Evolutionary conservation across 2,329 filamentous ascomycete species (phyloP).

Genomic region (Aspergillus chevalieri): DNA sequence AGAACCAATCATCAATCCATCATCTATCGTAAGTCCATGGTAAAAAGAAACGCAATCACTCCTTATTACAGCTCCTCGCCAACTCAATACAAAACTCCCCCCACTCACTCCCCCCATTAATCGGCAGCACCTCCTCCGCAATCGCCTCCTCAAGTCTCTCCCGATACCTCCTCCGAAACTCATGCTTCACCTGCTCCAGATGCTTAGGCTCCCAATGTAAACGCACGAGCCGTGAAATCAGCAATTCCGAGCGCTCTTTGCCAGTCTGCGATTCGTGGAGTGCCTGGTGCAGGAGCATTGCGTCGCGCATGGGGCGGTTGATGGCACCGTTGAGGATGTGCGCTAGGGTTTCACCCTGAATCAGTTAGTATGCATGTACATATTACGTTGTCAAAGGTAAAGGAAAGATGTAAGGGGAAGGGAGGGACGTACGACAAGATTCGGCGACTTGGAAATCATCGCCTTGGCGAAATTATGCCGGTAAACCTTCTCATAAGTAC

Average conservation of each 20-base stretch:
- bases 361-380: constrained; percentile 5
- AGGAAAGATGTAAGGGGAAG: constrained; percentile 1
- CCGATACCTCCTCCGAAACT: constrained; percentile 73
- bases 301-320: constrained; percentile 89
- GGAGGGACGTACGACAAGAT: constrained; percentile 70
- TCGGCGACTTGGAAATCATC: constrained; percentile 80
- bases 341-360: constrained; percentile 82
- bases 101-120: constrained; percentile 52
- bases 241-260: constrained; percentile 72
- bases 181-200: constrained; percentile 69
- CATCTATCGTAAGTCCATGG: too few relatives aligned
- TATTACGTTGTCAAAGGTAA: not conserved
- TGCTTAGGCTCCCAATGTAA: constrained; percentile 89
- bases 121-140: constrained; percentile 63
- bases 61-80: constrained; percentile 21
- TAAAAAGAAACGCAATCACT: not conserved
- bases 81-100: constrained; percentile 68
- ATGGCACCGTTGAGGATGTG: constrained; percentile 96
- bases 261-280: constrained; percentile 65
- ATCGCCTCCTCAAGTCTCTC: constrained; percentile 71
- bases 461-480: constrained; percentile 78
- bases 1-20: too few relatives aligned
- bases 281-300: constrained; percentile 83
- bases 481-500: constrained; percentile 67
- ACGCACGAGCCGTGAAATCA: constrained; percentile 80